Percentiles rank a stretch among this genome's conserved stretches.
These are phyloP conservation scores for Saksenaea oblongispora DNA, from an alignment of 371 early-diverging fungal genomes.

Conservation along the genomic window DNA sequence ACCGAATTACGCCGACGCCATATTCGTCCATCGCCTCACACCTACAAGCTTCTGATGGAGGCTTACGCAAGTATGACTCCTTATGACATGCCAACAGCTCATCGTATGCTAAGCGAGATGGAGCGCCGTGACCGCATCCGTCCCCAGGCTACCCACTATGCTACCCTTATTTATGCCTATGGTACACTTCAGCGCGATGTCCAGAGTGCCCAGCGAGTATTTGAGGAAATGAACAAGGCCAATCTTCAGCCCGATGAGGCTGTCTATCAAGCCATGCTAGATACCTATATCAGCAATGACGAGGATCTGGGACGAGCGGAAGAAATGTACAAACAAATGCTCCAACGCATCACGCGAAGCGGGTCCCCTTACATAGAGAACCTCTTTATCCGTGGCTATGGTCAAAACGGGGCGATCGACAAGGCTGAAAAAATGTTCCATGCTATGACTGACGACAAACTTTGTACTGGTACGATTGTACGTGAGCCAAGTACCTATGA, in stretches of 20 bases:
- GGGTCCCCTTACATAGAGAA: slow-evolving; percentile 65
- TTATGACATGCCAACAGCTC: slow-evolving; percentile 61
- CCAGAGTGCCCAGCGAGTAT: slow-evolving; percentile 47
- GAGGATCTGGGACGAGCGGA: slow-evolving; percentile 44
- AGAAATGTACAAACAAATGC: slow-evolving; percentile 38
- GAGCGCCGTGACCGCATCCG: slow-evolving; percentile 37
- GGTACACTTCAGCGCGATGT: slow-evolving; percentile 59
- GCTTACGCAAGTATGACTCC: slow-evolving; percentile 60
- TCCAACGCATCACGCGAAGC: slow-evolving; percentile 30
- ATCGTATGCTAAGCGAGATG: slow-evolving; percentile 52
- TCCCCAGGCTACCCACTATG: slow-evolving; percentile 62
- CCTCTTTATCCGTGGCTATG: slow-evolving; percentile 63
- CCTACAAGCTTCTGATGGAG: slow-evolving; percentile 64
- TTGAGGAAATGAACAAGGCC: slow-evolving; percentile 41
- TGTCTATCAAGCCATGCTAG: slow-evolving; percentile 63
- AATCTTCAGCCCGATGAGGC: slow-evolving; percentile 40
- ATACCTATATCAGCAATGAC: slow-evolving; percentile 51
- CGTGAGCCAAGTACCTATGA: slow-evolving; percentile 68
- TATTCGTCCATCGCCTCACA: slow-evolving; percentile 58
- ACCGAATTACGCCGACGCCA: slow-evolving; percentile 46
- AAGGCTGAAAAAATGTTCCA: slow-evolving; percentile 56
- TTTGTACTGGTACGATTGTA: slow-evolving; percentile 16
- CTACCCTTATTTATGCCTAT: slow-evolving; percentile 61
- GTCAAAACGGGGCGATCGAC: slow-evolving; percentile 38
- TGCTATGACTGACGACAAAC: slow-evolving; percentile 57